Percentiles rank a stretch among this genome's conserved stretches.
Conservation (phyloP, 208 protist species). For the Trichomonas vaginalis region DNA sequence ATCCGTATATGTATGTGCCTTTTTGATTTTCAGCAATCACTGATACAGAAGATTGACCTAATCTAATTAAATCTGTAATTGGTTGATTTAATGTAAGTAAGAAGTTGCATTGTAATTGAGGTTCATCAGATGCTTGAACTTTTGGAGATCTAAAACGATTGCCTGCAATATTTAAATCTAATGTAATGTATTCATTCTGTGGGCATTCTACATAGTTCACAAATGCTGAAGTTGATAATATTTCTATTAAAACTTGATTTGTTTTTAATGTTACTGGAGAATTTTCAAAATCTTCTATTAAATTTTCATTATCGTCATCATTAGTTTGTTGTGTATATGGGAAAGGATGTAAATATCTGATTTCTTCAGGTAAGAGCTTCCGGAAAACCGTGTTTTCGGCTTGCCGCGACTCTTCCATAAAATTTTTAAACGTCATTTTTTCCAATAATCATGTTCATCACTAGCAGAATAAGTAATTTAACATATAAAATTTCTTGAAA, state of each 20-base stretch:
- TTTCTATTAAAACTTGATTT: background rate
- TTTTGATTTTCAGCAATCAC: background rate
- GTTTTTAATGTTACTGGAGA: background rate
- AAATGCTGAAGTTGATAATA: background rate
- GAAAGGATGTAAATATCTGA: background rate
- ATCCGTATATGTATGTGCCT: background rate
- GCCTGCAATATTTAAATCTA: background rate
- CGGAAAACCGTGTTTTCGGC: background rate
- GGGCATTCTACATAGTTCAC: background rate
- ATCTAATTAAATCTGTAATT: background rate
- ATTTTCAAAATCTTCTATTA: background rate
- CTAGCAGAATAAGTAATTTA: no score
- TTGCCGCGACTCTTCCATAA: no score
- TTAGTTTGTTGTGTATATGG: background rate
- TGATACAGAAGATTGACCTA: background rate
- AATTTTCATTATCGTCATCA: background rate
- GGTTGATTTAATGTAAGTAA: background rate
- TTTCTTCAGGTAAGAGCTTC: background rate
- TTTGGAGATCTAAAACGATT: background rate
- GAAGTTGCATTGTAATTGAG: background rate
- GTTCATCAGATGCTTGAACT: background rate
- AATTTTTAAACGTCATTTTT: no score
- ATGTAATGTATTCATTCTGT: background rate
- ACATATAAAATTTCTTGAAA: no score
- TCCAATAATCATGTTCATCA: no score